Evolutionary conservation across 148 eudicot genomes (phyloP).

Genomic region (Persicaria tinctoria): DNA sequence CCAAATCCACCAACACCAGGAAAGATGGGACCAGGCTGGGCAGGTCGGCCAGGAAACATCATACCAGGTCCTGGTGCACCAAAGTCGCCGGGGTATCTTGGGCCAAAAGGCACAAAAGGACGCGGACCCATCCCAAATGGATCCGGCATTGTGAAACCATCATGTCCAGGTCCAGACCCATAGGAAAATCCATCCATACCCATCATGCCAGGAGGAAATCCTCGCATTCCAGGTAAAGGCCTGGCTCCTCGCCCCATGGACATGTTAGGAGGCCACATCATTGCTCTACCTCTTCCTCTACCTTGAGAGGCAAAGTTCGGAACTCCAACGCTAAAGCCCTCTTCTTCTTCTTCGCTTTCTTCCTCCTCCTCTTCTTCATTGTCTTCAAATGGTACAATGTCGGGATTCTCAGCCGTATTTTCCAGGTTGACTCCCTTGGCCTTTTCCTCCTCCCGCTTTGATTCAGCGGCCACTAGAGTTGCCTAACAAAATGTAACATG

Average conservation of each 20-base stretch:
- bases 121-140: slow-evolving; percentile 74
- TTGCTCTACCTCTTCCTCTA: slow-evolving; percentile 85
- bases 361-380: slow-evolving; percentile 98
- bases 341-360: slow-evolving; percentile 85
- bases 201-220: slow-evolving; percentile 73
- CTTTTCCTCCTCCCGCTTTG: slow-evolving; percentile 86
- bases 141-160: slow-evolving; percentile 70
- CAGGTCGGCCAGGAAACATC: slow-evolving; percentile 78
- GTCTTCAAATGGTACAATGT: slow-evolving; percentile 91
- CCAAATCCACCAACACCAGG: slow-evolving; percentile 65
- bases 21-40: slow-evolving; percentile 42
- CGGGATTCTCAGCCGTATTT: slow-evolving; percentile 66
- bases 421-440: slow-evolving; percentile 78
- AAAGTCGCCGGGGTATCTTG: slow-evolving; percentile 62
- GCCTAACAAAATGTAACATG: slow-evolving; percentile 32
- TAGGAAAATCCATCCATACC: slow-evolving; percentile 73
- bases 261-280: slow-evolving; percentile 87
- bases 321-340: slow-evolving; percentile 32
- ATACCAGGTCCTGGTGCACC: slow-evolving; percentile 51
- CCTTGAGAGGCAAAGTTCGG: slow-evolving; percentile 48
- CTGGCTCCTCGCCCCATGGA: slow-evolving; percentile 59
- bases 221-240: slow-evolving; percentile 71
- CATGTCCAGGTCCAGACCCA: slow-evolving; percentile 42
- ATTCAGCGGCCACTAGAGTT: slow-evolving; percentile 66
- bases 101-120: slow-evolving; percentile 77